A percentile compares a stretch with the other conserved stretches of the same genome.
phyloP scores from a whole-genome alignment of 2,329 filamentous ascomycete species.

The Pseudogymnoascus sp. region DNA sequence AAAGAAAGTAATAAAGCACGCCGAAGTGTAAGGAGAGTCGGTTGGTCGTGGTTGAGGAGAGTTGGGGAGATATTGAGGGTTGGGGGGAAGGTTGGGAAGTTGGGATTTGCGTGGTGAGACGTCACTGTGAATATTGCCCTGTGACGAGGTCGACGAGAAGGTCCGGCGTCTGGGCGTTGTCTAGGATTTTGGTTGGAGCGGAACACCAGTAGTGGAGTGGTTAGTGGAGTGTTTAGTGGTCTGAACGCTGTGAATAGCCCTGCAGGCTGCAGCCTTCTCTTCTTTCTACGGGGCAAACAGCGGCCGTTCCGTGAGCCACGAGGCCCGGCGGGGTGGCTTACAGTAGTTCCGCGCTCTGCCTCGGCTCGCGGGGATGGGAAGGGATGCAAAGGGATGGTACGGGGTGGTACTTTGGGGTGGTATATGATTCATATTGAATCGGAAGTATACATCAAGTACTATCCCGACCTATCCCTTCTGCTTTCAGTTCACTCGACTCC shows the following conservation, averaged over 20 bases:
- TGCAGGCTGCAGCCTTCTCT: neutral
- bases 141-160: neutral
- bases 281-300: neutral
- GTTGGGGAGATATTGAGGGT: neutral
- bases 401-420: neutral
- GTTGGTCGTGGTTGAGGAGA: neutral
- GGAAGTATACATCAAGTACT: neutral
- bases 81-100: neutral
- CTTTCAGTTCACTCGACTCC: neutral
- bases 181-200: neutral
- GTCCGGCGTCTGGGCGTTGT: neutral
- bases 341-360: neutral
- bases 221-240: neutral
- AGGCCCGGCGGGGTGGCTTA: neutral
- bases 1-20: slow-evolving; percentile 7
- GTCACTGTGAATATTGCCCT: neutral
- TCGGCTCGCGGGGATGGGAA: neutral
- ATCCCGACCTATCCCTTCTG: neutral
- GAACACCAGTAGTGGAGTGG: neutral
- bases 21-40: neutral
- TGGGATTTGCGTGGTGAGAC: neutral
- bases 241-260: neutral
- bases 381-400: neutral
- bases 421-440: neutral
- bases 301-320: neutral